Evolutionary conservation across 257 asterid species (phyloP).

Genomic region (Ilex asprella): DNA sequence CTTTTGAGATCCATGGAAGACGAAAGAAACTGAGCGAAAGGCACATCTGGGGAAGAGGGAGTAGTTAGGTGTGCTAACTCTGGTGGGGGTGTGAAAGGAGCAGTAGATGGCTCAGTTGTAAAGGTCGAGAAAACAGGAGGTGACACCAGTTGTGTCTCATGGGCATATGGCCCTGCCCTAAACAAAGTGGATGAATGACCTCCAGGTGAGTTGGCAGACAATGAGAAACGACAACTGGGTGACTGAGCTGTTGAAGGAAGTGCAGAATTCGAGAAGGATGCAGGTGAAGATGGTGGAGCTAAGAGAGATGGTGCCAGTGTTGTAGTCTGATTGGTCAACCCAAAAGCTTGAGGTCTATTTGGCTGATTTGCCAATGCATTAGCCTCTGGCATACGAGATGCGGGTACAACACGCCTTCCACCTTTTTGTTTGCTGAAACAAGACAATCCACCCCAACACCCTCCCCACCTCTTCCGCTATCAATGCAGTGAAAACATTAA

Average conservation of each 20-base stretch:
- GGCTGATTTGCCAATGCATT: slow-evolving; percentile 45
- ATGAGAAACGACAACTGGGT: slow-evolving; percentile 55
- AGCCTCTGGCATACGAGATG: slow-evolving; percentile 64
- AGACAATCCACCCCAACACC: slow-evolving; percentile 68
- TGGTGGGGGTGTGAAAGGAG: slow-evolving; percentile 84
- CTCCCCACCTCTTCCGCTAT: slow-evolving; percentile 84
- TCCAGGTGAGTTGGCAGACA: slow-evolving; percentile 67
- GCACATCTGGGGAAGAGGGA: slow-evolving; percentile 95
- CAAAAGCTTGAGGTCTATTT: slow-evolving; percentile 57
- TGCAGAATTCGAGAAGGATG: slow-evolving; percentile 52
- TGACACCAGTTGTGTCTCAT: slow-evolving; percentile 74
- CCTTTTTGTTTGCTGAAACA: slow-evolving; percentile 80
- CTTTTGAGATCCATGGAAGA: slow-evolving; percentile 43
- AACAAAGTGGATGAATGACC: slow-evolving; percentile 66
- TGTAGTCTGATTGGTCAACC: slow-evolving; percentile 46
- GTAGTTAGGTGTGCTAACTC: slow-evolving; percentile 82
- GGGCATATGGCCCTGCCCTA: slow-evolving; percentile 83
- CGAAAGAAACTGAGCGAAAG: slow-evolving; percentile 71
- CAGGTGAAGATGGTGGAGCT: slow-evolving; percentile 81
- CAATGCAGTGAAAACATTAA: slow-evolving; percentile 22
- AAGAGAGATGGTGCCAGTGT: slow-evolving; percentile 38
- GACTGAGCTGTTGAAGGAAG: slow-evolving; percentile 56
- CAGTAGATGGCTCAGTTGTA: slow-evolving; percentile 89
- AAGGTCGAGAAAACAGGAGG: slow-evolving; percentile 87
- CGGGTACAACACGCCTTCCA: slow-evolving; percentile 72